A percentile compares a stretch with the other conserved stretches of the same genome.
Evolutionary conservation across 2,329 filamentous ascomycete genomes (phyloP).

Genomic region (Penicillium janthinellum): DNA sequence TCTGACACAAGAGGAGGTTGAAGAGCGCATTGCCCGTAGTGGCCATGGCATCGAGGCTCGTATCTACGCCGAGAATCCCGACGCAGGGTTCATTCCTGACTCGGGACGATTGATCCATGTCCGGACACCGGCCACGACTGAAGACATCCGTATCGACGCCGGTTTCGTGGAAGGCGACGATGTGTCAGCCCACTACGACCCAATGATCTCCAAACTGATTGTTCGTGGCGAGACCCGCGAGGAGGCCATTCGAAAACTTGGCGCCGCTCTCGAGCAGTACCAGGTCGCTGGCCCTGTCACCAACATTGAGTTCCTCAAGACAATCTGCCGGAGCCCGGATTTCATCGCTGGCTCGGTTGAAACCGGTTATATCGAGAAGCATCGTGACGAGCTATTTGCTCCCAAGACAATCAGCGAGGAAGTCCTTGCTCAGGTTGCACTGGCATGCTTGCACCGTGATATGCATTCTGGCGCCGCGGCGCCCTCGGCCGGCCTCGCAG

Average conservation of each 20-base stretch:
- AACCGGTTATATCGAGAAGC: slow-evolving; percentile 93
- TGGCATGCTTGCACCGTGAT: slow-evolving; percentile 66
- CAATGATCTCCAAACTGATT: slow-evolving; percentile 98
- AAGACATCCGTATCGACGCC: slow-evolving; percentile 85
- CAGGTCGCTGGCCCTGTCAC: slow-evolving; percentile 91
- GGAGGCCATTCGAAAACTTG: slow-evolving; percentile 80
- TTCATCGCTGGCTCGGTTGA: slow-evolving; percentile 89
- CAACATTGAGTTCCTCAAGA: slow-evolving; percentile 95
- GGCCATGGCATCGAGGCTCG: slow-evolving; percentile 93
- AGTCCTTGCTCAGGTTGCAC: slow-evolving; percentile 81
- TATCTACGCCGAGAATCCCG: slow-evolving; percentile 95
- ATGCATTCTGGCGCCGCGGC: slow-evolving; percentile 29
- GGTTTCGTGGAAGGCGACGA: slow-evolving; percentile 90
- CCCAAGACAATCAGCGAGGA: slow-evolving; percentile 65
- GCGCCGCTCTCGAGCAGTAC: slow-evolving; percentile 79
- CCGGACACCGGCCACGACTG: slow-evolving; percentile 66
- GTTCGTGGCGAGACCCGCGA: slow-evolving; percentile 77
- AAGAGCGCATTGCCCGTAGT: slow-evolving; percentile 68
- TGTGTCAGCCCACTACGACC: slow-evolving; percentile 92
- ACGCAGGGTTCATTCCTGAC: slow-evolving; percentile 88
- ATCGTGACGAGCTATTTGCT: slow-evolving; percentile 75
- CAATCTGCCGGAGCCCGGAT: slow-evolving; percentile 75
- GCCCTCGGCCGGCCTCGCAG: slow-evolving; percentile 32
- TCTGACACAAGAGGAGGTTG: slow-evolving; percentile 65
- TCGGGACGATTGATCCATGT: slow-evolving; percentile 87